Conservation (phyloP, 2,329 filamentous ascomycete species). For the Claviceps cyperi region DNA sequence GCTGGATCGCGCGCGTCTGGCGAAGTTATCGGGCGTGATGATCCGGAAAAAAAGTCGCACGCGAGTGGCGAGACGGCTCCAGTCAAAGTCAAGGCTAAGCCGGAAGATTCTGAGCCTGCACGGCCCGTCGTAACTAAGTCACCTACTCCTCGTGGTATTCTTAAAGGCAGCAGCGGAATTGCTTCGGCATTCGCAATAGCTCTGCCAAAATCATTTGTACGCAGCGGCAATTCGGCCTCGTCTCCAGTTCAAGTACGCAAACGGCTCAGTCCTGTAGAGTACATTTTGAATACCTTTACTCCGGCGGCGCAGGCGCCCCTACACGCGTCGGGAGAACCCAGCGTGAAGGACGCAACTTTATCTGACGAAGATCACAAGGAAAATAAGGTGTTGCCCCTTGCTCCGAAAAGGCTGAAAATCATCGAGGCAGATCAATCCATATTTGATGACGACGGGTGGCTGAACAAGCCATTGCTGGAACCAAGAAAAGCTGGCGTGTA, state of each 20-base stretch:
- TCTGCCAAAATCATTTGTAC: slow-evolving; percentile 32
- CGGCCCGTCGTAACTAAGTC: slow-evolving; percentile 44
- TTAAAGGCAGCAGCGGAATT: slow-evolving; percentile 39
- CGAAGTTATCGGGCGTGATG: slow-evolving; percentile 35
- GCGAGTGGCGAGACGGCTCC: slow-evolving; percentile 50
- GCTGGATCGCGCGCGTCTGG: slow-evolving; percentile 44
- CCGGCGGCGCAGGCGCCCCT: slow-evolving; percentile 35
- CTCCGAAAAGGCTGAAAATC: slow-evolving; percentile 37
- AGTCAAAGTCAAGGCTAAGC: slow-evolving; percentile 30
- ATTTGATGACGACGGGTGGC: slow-evolving; percentile 55
- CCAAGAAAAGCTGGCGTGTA: slow-evolving; percentile 33
- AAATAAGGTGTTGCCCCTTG: slow-evolving; percentile 31
- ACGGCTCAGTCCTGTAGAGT: slow-evolving; percentile 47
- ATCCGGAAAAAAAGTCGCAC: slow-evolving; percentile 42
- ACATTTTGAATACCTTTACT: slow-evolving; percentile 39
- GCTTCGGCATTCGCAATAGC: slow-evolving; percentile 41
- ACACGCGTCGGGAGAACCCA: slow-evolving; percentile 30
- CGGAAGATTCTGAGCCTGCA: slow-evolving; percentile 29
- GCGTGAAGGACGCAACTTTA: slow-evolving; percentile 34
- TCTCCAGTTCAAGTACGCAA: slow-evolving; percentile 33
- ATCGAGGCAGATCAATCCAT: slow-evolving; percentile 46
- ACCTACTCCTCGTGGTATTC: slow-evolving; percentile 38
- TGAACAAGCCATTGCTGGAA: slow-evolving; percentile 43
- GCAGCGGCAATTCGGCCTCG: slow-evolving; percentile 25
- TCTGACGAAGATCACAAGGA: slow-evolving; percentile 38